Evolutionary conservation across 371 early-diverging fungal genomes (phyloP), one percentile per base, ranked within the genome.

Genomic region (Lichtheimia ramosa): DNA sequence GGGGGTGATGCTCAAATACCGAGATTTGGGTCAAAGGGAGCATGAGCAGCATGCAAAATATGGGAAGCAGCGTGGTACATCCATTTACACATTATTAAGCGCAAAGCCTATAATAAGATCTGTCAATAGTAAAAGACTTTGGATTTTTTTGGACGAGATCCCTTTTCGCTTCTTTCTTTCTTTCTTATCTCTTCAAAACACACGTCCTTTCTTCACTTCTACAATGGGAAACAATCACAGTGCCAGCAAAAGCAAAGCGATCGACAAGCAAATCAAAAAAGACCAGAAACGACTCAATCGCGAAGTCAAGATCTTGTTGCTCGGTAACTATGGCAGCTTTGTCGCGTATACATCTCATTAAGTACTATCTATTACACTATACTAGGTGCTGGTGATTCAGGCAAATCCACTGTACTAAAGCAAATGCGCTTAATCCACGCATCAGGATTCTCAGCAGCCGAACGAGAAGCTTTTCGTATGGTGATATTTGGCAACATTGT

Each of bases 401-500:
- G 98, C 23, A 97, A 97, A 75, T 91, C 92, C 55, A 97, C 98
- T 20, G 92, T 97, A 27, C 74, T 96, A 34, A 97, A 97, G 72
- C 97, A 97, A 66, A 96, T 97, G 96, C 88, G 91, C 71, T 76
- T 96, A 27, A 95, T 97, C 64, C 96, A 97, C 74, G 94, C 90
- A 43, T 85, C 84, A 55, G 96, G 96, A 7, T 97, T 94, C 74
- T 83, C 85, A 53, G 62, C 71, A 18, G 84, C 88, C 13, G 97
- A 97, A 73, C 82, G 92, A 51, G 90, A 91, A 57, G 86, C 90
- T 8, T 96, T 92, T 81, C 87, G 89, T 54, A 85, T 87, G 24
- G 89, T 93, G 56, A 91, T 97, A 34, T 93, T 93, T 70, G 82
- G 86, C 41, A 97, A 97, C 73, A 80, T 90, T 20, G 77, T 93